Evolutionary conservation across 768 basidiomycete genomes (phyloP).

Genomic region (Nidularia sp.): DNA sequence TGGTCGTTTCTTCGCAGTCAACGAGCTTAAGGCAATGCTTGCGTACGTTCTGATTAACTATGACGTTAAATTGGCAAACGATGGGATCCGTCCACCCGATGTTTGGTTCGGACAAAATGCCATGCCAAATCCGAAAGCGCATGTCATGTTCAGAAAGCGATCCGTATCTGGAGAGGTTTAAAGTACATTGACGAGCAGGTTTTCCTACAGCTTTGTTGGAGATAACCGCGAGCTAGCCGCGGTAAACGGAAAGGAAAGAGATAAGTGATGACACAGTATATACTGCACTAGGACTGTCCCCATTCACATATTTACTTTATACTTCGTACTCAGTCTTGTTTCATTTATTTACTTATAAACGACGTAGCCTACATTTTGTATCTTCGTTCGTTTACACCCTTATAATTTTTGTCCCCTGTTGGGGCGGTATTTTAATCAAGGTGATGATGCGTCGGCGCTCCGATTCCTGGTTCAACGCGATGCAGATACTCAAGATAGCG

Average conservation of each 20-base stretch:
- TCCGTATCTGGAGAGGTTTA: not conserved
- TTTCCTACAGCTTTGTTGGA: not conserved
- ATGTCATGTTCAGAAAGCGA: conserved; percentile 29
- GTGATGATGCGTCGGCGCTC: conserved; percentile 96
- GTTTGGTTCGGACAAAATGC: conserved; percentile 3
- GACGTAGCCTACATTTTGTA: too few species aligned
- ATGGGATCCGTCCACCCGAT: conserved; percentile 10
- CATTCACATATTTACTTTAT: too few species aligned
- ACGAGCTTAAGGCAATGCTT: conserved; percentile 36
- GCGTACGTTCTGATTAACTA: conserved; percentile 34
- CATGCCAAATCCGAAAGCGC: conserved; percentile 26
- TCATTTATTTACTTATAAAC: too few species aligned
- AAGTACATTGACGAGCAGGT: not conserved
- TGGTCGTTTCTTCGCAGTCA: conserved; percentile 43
- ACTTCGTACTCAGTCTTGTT: too few species aligned
- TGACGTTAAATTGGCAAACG: conserved; percentile 30
- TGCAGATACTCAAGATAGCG: conserved; percentile 97
- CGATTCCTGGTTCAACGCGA: conserved; percentile 98
- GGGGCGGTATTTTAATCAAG: too few species aligned
- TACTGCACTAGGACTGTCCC: too few species aligned
- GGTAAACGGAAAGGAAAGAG: too few species aligned
- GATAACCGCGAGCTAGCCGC: too few species aligned
- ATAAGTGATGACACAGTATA: too few species aligned
- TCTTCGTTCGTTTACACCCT: too few species aligned
- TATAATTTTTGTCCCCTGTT: too few species aligned